A percentile compares a stretch with the other conserved stretches of the same genome.
These are phyloP conservation scores for Aspergillus sp. DNA, from an alignment of 2,329 filamentous ascomycete genomes.

Conservation along the genomic window DNA sequence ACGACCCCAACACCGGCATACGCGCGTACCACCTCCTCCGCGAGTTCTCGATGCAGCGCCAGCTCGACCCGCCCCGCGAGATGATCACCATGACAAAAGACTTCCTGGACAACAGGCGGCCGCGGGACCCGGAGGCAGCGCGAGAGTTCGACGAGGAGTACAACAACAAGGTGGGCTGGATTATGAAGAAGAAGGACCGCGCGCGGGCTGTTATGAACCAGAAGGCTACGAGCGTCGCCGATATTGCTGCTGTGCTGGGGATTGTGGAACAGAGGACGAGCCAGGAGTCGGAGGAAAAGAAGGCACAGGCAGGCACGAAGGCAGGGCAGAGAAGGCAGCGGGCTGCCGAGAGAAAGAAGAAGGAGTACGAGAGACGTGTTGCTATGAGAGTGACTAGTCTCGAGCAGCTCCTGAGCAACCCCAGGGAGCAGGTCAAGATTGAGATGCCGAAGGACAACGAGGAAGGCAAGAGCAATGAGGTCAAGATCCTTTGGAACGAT, in stretches of 20 bases:
- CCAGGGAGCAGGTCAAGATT: conserved; percentile 19
- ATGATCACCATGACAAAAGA: conserved; percentile 39
- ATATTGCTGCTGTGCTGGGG: conserved; percentile 48
- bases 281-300: conserved; percentile 9
- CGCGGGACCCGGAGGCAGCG: conserved; percentile 28
- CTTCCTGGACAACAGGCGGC: conserved; percentile 30
- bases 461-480: conserved; percentile 19
- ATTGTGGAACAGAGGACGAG: conserved; percentile 34
- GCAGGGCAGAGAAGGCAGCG: not conserved
- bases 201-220: conserved; percentile 53
- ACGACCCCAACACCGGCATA: conserved; percentile 41
- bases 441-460: conserved; percentile 15
- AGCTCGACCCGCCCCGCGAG: conserved; percentile 40
- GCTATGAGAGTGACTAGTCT: conserved; percentile 15
- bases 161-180: conserved; percentile 31
- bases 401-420: conserved; percentile 10
- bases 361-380: conserved; percentile 15
- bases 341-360: conserved; percentile 14
- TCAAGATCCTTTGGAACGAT: conserved; percentile 40
- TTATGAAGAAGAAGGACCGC: conserved; percentile 41
- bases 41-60: conserved; percentile 51
- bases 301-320: not conserved
- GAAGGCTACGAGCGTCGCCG: conserved; percentile 53
- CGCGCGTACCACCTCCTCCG: conserved; percentile 49
- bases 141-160: conserved; percentile 34